Conservation (phyloP, 192 early-diverging fungal species). For the Coemansia sp. region DNA sequence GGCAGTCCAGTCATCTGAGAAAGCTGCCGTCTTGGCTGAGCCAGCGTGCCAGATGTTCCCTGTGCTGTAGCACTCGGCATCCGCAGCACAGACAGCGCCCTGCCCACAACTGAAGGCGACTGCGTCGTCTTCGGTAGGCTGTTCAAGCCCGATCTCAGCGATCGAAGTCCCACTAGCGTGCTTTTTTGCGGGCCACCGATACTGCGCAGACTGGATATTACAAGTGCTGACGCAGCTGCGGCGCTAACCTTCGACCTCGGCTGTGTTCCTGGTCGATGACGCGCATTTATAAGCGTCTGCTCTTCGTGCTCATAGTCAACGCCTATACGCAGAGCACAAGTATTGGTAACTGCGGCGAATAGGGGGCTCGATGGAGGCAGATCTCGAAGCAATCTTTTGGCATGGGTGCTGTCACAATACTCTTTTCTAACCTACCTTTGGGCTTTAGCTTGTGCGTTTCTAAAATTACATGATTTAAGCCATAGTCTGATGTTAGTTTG, state of each 20-base stretch:
- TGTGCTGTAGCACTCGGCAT: background rate
- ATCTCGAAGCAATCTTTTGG: no score
- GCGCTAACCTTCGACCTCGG: background rate
- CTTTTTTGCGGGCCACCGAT: background rate
- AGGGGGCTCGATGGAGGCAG: no score
- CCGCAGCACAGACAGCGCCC: conserved; percentile 44
- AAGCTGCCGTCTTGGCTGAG: conserved; percentile 13
- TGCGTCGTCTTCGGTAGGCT: conserved; percentile 10
- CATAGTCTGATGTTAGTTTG: background rate
- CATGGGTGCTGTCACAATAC: background rate
- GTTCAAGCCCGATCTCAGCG: conserved; percentile 3
- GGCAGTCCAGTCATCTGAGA: conserved; percentile 18
- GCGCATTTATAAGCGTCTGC: conserved; percentile 18
- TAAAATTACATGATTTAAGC: background rate
- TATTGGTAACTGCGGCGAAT: conserved; percentile 1
- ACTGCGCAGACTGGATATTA: conserved; percentile 10
- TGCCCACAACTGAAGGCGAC: conserved; percentile 26
- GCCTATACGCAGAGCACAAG: conserved; percentile 7
- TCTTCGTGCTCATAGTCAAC: conserved; percentile 12
- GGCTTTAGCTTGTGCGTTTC: conserved; percentile 38
- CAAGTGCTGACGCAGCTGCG: background rate
- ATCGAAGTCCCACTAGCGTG: conserved; percentile 14
- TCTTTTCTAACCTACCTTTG: conserved; percentile 26
- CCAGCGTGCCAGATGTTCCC: background rate
- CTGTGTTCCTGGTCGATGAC: conserved; percentile 32